A percentile compares a stretch with the other conserved stretches of the same genome.
phyloP scores from a whole-genome alignment of 208 protist genomes.

The Trypanosoma platydactyli region DNA sequence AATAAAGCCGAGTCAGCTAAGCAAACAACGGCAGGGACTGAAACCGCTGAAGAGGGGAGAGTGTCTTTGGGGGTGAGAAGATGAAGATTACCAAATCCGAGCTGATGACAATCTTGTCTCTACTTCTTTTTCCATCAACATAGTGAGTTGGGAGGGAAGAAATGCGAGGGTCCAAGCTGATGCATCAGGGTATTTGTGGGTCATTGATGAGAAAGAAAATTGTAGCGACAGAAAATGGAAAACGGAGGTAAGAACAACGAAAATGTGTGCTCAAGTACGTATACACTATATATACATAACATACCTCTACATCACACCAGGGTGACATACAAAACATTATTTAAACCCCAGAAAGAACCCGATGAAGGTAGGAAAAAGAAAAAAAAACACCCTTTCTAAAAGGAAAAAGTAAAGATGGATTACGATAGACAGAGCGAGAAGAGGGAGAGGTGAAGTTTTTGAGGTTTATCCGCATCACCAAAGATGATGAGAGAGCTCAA shows the following conservation, averaged over 20 bases:
- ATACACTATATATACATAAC: constrained; percentile 25
- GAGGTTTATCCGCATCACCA: too few species aligned
- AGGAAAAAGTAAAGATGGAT: neutral
- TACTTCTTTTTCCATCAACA: too few species aligned
- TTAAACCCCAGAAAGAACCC: constrained; percentile 2
- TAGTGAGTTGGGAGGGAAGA: neutral
- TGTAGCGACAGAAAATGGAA: neutral
- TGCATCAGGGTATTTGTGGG: too few species aligned
- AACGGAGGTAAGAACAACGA: neutral
- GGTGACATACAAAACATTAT: neutral
- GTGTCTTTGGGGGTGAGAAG: too few species aligned
- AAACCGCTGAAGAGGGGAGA: neutral
- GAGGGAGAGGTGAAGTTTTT: neutral
- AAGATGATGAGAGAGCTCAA: too few species aligned
- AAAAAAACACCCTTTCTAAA: constrained; percentile 4
- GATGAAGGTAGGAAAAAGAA: constrained; percentile 3
- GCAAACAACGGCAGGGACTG: neutral
- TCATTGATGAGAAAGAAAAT: too few species aligned
- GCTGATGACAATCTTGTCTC: too few species aligned
- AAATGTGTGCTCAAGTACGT: constrained; percentile 9
- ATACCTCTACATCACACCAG: constrained; percentile 7
- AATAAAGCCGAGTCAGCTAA: neutral
- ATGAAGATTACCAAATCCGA: too few species aligned
- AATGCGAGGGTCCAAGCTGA: neutral
- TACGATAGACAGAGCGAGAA: neutral